Conservation (phyloP, 139 green algal species). For the Microglena sp. region DNA sequence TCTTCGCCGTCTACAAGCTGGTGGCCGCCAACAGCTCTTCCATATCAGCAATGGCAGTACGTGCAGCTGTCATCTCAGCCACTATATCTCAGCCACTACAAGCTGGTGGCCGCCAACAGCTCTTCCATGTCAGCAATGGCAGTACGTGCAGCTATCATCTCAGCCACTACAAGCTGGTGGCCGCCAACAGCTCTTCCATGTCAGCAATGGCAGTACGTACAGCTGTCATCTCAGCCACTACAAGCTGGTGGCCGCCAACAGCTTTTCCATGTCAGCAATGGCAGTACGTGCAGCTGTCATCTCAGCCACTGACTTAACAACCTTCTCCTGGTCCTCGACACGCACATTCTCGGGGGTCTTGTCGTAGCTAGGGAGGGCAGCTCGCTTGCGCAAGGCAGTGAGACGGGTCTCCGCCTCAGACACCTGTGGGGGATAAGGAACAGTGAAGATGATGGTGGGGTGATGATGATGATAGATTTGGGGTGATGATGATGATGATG, state of each 20-base stretch:
- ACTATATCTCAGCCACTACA: too few relatives aligned
- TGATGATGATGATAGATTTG: background rate
- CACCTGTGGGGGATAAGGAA: background rate
- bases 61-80: too few relatives aligned
- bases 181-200: conserved; percentile 41
- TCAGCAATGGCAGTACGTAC: conserved; percentile 26
- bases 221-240: conserved; percentile 46
- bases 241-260: too few relatives aligned
- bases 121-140: too few relatives aligned
- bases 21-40: too few relatives aligned
- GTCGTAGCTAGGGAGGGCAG: conserved; percentile 52
- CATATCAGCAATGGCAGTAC: too few relatives aligned
- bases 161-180: too few relatives aligned
- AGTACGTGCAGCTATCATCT: too few relatives aligned
- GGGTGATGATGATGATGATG: too few relatives aligned
- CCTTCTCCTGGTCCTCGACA: conserved; percentile 36
- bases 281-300: conserved; percentile 23
- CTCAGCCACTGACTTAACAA: conserved; percentile 50
- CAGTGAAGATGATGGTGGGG: background rate
- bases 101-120: too few relatives aligned
- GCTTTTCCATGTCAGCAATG: conserved; percentile 40
- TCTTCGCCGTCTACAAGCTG: too few relatives aligned
- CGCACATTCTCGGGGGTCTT: conserved; percentile 64
- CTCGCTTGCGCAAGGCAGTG: conserved; percentile 45
- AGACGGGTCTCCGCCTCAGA: conserved; percentile 29